Conservation (phyloP, 2,329 filamentous ascomycete genomes). For the Talaromyces funiculosus region DNA sequence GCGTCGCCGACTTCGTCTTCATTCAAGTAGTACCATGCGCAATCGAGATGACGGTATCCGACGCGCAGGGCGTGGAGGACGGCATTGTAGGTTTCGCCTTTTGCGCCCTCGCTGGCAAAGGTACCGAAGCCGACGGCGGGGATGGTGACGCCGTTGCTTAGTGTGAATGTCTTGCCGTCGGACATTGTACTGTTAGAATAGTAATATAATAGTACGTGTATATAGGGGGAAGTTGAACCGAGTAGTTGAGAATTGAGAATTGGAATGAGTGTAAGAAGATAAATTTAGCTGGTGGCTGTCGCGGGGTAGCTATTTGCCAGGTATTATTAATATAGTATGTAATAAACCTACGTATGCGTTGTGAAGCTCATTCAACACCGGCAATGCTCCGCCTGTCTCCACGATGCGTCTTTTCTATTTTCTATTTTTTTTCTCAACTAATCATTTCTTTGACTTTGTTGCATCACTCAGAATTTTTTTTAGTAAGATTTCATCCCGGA, state of each 20-base stretch:
- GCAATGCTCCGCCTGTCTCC: neutral
- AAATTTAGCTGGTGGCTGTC: neutral
- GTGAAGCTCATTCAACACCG: neutral
- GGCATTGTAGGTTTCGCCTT: constrained; percentile 54
- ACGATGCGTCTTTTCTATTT: neutral
- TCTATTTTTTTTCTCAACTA: neutral
- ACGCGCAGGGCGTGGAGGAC: constrained; percentile 45
- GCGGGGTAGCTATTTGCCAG: neutral
- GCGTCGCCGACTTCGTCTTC: constrained; percentile 50
- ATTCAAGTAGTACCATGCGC: constrained; percentile 52
- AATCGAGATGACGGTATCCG: constrained; percentile 53
- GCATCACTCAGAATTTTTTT: neutral
- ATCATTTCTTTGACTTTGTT: neutral
- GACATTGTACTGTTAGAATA: constrained; percentile 45
- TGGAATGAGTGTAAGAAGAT: neutral
- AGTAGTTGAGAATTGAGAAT: neutral
- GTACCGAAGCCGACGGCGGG: constrained; percentile 61
- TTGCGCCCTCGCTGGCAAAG: constrained; percentile 60
- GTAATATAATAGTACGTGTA: neutral
- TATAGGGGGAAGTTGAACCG: neutral
- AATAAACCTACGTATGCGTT: neutral
- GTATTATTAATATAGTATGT: neutral
- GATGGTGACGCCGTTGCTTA: constrained; percentile 56
- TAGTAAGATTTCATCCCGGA: neutral
- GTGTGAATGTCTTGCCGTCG: constrained; percentile 46